Evolutionary conservation across 1,284 basidiomycete genomes (phyloP).

Genomic region (Ceratobasidium theobromae): DNA sequence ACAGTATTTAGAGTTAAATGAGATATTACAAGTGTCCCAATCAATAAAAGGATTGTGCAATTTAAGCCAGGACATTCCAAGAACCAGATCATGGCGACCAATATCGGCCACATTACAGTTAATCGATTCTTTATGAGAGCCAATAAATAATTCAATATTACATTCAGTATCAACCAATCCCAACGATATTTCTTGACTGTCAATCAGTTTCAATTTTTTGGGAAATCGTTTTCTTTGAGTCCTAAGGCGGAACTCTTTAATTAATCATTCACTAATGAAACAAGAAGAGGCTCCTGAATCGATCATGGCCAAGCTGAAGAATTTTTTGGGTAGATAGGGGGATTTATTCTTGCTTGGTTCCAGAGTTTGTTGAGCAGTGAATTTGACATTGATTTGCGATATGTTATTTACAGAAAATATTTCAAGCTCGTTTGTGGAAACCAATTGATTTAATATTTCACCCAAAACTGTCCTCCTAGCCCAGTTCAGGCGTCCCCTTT

Average conservation of each 20-base stretch:
- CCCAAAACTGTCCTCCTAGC: not conserved
- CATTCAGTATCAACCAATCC: not conserved
- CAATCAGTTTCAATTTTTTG: not conserved
- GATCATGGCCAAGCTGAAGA: not conserved
- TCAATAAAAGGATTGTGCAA: not conserved
- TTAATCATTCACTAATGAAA: not conserved
- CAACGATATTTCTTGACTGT: not conserved
- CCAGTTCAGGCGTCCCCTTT: not conserved
- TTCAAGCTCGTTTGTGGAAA: not conserved
- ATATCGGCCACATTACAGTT: not conserved
- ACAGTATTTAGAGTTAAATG: not conserved
- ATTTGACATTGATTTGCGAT: not conserved
- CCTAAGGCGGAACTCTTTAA: not conserved
- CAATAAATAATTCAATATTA: not conserved
- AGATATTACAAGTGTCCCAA: not conserved
- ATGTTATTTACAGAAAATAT: not conserved
- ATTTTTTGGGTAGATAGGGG: not conserved
- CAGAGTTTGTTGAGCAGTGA: not conserved
- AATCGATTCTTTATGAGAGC: not conserved
- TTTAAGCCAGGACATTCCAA: not conserved
- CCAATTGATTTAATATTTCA: not conserved
- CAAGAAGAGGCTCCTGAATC: not conserved
- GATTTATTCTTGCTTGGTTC: not conserved
- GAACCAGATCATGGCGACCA: not conserved
- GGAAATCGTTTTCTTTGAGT: not conserved